phyloP scores from a whole-genome alignment of 371 early-diverging fungal species.

The Coemansia sp. region DNA sequence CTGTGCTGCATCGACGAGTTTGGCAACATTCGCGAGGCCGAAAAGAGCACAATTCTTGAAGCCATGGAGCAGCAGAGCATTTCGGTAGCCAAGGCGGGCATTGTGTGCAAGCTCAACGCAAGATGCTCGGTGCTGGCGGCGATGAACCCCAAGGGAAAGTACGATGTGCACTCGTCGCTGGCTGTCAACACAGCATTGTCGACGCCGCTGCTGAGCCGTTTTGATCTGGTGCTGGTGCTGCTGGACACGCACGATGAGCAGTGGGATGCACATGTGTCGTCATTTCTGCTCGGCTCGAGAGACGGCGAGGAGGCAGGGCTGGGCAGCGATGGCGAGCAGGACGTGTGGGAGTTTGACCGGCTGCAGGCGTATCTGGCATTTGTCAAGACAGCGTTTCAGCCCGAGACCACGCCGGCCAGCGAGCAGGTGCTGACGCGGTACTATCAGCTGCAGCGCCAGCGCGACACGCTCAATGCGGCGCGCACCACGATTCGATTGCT shows the following conservation, averaged over 20 bases:
- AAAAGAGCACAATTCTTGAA: conserved; percentile 99
- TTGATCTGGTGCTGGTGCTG: conserved; percentile 99
- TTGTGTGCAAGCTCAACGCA: conserved; percentile 98
- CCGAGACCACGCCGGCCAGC: conserved; percentile 59
- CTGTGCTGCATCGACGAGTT: conserved; percentile 99
- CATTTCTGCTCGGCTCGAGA: conserved; percentile 52
- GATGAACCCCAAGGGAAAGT: conserved; percentile 98
- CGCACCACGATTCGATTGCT: conserved; percentile 79
- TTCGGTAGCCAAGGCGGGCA: conserved; percentile 98
- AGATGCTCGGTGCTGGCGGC: conserved; percentile 98
- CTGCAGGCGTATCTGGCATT: conserved; percentile 64
- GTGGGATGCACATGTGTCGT: conserved; percentile 64
- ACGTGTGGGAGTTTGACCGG: conserved; percentile 51
- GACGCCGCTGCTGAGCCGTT: conserved; percentile 99
- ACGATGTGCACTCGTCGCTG: conserved; percentile 89
- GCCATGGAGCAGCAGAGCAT: conserved; percentile 99
- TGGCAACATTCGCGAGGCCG: conserved; percentile 98
- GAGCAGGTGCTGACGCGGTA: conserved; percentile 63
- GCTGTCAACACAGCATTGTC: conserved; percentile 98
- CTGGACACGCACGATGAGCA: conserved; percentile 75
- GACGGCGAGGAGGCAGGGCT: not conserved
- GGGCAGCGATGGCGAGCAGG: not conserved
- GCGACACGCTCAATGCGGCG: conserved; percentile 65
- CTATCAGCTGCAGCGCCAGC: conserved; percentile 66
- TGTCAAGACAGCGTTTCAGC: conserved; percentile 57